phyloP scores from a whole-genome alignment of 495 filamentous ascomycete genomes.

The Neohortaea acidophila region DNA sequence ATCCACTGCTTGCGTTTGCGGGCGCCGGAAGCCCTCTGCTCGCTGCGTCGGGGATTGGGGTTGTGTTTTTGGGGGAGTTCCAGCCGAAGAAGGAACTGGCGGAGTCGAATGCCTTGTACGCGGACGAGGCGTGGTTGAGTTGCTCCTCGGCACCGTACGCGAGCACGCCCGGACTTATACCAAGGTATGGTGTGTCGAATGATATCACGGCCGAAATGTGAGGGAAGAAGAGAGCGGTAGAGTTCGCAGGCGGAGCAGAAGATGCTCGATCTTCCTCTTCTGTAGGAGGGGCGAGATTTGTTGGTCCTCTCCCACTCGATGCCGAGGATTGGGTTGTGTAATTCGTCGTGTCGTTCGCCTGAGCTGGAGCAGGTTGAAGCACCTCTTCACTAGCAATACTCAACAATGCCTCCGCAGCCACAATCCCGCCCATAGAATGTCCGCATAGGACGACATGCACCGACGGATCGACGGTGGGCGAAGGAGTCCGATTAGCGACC shows the following conservation, averaged over 20 bases:
- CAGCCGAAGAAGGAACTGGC: slow-evolving; percentile 47
- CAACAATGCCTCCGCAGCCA: slow-evolving; percentile 75
- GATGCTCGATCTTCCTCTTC: slow-evolving; percentile 4
- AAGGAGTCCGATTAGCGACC: slow-evolving; percentile 63
- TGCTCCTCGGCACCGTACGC: slow-evolving; percentile 81
- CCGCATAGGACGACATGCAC: slow-evolving; percentile 75
- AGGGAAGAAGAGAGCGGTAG: slow-evolving; percentile 44
- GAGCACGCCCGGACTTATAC: slow-evolving; percentile 75
- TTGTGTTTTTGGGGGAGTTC: slow-evolving; percentile 19
- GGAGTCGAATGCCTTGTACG: slow-evolving; percentile 52
- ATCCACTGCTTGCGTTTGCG: slow-evolving; percentile 8
- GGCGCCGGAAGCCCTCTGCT: slow-evolving; percentile 22
- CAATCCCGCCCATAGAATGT: slow-evolving; percentile 95
- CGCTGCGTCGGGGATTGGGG: slow-evolving; percentile 9
- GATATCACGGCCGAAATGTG: slow-evolving; percentile 74
- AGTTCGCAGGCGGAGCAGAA: slow-evolving; percentile 16
- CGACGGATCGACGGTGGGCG: slow-evolving; percentile 75
- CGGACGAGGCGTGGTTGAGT: slow-evolving; percentile 54
- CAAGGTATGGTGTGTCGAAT: slow-evolving; percentile 90
- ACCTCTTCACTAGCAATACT: slow-evolving; percentile 52
- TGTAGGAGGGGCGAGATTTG: slow-evolving; percentile 7
- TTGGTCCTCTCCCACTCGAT: background rate
- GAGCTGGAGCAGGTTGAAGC: slow-evolving; percentile 33
- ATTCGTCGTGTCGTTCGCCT: slow-evolving; percentile 17
- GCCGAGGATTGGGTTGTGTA: background rate